phyloP scores from a whole-genome alignment of 768 basidiomycete genomes.

The Lactarius evosmus region DNA sequence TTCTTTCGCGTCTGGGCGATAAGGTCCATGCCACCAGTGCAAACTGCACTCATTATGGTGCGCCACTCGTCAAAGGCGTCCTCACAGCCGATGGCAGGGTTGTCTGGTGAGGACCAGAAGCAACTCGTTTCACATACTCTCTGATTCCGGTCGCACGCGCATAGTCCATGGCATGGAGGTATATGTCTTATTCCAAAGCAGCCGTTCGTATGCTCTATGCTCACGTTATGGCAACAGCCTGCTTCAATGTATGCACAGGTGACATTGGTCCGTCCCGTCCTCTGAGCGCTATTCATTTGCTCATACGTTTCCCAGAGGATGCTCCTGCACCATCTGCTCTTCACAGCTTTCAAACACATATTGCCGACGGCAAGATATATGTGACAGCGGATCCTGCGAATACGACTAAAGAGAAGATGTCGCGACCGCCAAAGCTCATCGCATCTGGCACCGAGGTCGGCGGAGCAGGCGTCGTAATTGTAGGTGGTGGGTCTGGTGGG shows the following conservation, averaged over 20 bases:
- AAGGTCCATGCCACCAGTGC: slow-evolving; percentile 77
- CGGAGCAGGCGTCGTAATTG: slow-evolving; percentile 70
- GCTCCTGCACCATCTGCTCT: slow-evolving; percentile 80
- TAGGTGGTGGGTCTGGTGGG: slow-evolving; percentile 82
- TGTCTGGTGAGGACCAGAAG: slow-evolving; percentile 54
- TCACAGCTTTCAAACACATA: slow-evolving; percentile 69
- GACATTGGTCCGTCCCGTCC: slow-evolving; percentile 57
- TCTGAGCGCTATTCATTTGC: slow-evolving; percentile 21
- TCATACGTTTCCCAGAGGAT: slow-evolving; percentile 55
- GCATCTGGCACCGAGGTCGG: slow-evolving; percentile 45
- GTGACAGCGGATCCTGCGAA: slow-evolving; percentile 66
- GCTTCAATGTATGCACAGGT: slow-evolving; percentile 82
- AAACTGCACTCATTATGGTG: slow-evolving; percentile 90
- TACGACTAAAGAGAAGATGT: slow-evolving; percentile 64
- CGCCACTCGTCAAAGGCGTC: slow-evolving; percentile 80
- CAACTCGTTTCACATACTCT: background rate
- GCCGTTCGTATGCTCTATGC: background rate
- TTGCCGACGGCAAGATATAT: slow-evolving; percentile 69
- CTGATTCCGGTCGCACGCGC: slow-evolving; percentile 2
- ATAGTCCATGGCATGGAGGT: slow-evolving; percentile 88
- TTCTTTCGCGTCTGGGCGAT: slow-evolving; percentile 72
- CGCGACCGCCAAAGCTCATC: slow-evolving; percentile 56
- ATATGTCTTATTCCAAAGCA: slow-evolving; percentile 22
- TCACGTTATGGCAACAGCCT: slow-evolving; percentile 46
- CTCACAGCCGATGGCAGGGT: slow-evolving; percentile 74